phyloP scores from a whole-genome alignment of 768 basidiomycete genomes.

The Russula sp. region DNA sequence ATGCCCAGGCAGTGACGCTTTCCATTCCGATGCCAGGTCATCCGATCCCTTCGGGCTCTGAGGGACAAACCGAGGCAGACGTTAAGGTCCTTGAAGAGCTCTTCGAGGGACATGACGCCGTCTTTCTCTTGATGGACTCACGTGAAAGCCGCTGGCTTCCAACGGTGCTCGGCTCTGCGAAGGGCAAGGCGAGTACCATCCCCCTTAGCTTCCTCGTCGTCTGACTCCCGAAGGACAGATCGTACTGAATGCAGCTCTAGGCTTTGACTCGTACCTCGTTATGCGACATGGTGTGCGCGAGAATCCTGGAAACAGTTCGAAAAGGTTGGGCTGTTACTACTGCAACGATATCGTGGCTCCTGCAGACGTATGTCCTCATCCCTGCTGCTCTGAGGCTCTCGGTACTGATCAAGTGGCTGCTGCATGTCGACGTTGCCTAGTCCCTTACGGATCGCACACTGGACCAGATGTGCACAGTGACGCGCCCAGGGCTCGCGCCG shows the following conservation, averaged over 20 bases:
- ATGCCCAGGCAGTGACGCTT: constrained; percentile 70
- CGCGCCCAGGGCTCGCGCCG: constrained; percentile 87
- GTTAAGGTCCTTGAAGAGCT: constrained; percentile 69
- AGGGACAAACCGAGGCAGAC: constrained; percentile 57
- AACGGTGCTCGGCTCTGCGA: constrained; percentile 76
- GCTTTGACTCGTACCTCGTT: constrained; percentile 93
- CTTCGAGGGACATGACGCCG: constrained; percentile 79
- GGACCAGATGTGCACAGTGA: constrained; percentile 99
- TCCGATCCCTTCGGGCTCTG: constrained; percentile 60
- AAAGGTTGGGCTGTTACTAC: constrained; percentile 85
- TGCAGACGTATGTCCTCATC: constrained; percentile 60
- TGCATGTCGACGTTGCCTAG: constrained; percentile 28
- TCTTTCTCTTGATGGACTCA: constrained; percentile 98
- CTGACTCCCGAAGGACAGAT: constrained; percentile 43
- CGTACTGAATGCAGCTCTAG: constrained; percentile 89
- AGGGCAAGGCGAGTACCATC: constrained; percentile 60
- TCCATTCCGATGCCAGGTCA: constrained; percentile 98
- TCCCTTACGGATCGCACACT: constrained; percentile 83
- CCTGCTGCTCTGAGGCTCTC: neutral
- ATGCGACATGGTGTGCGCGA: constrained; percentile 86
- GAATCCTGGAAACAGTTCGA: constrained; percentile 29
- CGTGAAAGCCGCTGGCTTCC: constrained; percentile 96
- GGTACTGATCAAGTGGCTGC: neutral
- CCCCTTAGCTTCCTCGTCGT: neutral
- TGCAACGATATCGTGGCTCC: constrained; percentile 98